Evolutionary conservation across 495 filamentous ascomycete genomes (phyloP), one percentile per base, ranked within the genome.

Genomic region (Bacidia gigantensis): DNA sequence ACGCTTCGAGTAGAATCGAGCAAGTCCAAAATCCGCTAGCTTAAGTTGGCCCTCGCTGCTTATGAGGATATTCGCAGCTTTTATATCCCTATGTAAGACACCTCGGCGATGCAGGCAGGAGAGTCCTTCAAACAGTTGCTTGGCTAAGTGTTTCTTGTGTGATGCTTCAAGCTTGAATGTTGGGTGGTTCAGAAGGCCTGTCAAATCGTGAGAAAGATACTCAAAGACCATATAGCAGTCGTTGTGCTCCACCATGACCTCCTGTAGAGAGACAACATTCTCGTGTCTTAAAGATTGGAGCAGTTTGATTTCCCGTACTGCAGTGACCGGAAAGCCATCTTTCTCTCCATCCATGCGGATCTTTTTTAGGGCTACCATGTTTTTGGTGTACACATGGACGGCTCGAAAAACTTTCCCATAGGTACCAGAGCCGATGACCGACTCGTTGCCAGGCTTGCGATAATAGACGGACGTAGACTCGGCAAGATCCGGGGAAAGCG

Each of bases 221-320:
- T 99, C 93, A 56, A 99, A 99, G 9, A 99, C 93, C 93, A 99
- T 99, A 69, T 92, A 97, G 66, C 93, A 99, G 64, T 97, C 90
- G 62, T 96, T 96, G 57, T 81, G 82, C 67, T 98, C 93, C 14
- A 97, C 92, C 92, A 98, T 97, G 60, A 97, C 90, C 67, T 98
- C 93, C 52, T 82, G 76, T 22, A 90, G 67, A 45, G 83, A 82
- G 55, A 99, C 89, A 32, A 99, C 81, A 58, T 97, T 96, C 46
- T 77, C 73, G 60, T 94, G 88, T 55, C 84, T 87, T n/a, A 99
- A 73, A 39, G 89, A 90, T 61, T 95, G 88, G 9, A 99, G 81
- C 14, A 99, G 70, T 65, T 95, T 96, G 70, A 99, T 92, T 64
- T 99, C 93, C 44, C 93, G 82, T 24, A 97, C 87, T 0, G 93